Base-by-base conservation (phyloP, 371 early-diverging fungal genomes). In the Rhizopus arrhizus region DNA sequence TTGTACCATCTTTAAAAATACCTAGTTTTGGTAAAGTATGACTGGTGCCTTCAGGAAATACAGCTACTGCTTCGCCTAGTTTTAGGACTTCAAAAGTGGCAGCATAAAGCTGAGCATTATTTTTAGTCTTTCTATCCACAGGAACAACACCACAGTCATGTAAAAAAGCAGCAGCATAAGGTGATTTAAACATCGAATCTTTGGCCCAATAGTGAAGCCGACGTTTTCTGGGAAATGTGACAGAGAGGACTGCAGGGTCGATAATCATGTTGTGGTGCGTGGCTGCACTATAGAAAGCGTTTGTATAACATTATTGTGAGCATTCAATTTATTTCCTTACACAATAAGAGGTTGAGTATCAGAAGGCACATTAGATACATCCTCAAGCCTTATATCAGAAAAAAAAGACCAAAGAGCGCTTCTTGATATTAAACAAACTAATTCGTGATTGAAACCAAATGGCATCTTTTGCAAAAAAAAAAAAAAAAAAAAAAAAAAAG, bases 261-360 rank as follows among this genome's bases (percentile, higher is more conserved):
- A 83, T 66, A 61, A 82, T 74, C 85, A 85, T 85, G 53, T 85
- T 85, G 58, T 76, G 78, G 51, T 83, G 84, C 5, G 84, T 83
- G 0, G 81, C 77, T 13, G 80, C 75, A 36, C 80, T 81, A 52
- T 33, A 54, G 8, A 9, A 31, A 45, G 13, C 1, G 11, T n/a
- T 13, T 22, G 22, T 22, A 22, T 22, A 22, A 22, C 22, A 22
- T 22, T 22, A 22, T 22, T 22, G 22, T 22, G 22, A 22, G 22
- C 22, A 22, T 22, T 22, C 2, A 22, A 22, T 22, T 22, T 22
- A 22, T 50, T 43, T 43, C 42, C n/a, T 41, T 32, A 33, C 34
- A 29, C 22, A 22, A 22, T 22, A 22, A 22, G 22, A 22, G 22
- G 22, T 22, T 22, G 22, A 22, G 22, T 22, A 22, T 22, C 22